Conservation (phyloP, 352 stramenopile genomes). For the Pythium sukuiense region DNA sequence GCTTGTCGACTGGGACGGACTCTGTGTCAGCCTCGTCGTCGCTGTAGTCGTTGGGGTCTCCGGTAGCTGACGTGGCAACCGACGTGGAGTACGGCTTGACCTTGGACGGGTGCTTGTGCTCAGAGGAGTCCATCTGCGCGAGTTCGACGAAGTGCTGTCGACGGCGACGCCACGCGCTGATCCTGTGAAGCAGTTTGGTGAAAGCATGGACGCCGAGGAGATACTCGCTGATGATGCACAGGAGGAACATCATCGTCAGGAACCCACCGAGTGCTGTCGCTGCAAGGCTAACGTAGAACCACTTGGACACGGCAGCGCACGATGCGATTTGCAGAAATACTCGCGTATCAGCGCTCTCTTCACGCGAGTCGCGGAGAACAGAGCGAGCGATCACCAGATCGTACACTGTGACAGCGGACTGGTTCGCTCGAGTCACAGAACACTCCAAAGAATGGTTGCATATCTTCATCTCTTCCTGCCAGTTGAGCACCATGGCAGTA, state of each 20-base stretch:
- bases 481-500: background rate
- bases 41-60: constrained; percentile 11
- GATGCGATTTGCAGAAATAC: constrained; percentile 15
- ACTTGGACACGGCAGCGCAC: constrained; percentile 14
- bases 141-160: constrained; percentile 18
- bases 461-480: constrained; percentile 10
- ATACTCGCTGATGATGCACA: constrained; percentile 21
- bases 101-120: background rate
- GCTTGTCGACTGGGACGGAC: background rate
- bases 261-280: constrained; percentile 19
- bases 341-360: background rate
- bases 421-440: background rate
- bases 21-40: constrained; percentile 4
- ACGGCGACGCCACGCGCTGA: background rate
- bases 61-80: constrained; percentile 15
- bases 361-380: background rate
- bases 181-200: background rate
- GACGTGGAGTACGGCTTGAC: constrained; percentile 8
- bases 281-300: constrained; percentile 21
- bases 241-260: constrained; percentile 21
- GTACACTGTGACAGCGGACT: constrained; percentile 14
- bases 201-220: constrained; percentile 12
- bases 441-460: constrained; percentile 7
- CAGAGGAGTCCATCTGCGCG: constrained; percentile 13
- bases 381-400: constrained; percentile 19